phyloP scores from a whole-genome alignment of 2,329 filamentous ascomycete species.

The Elsinoe arachidis region DNA sequence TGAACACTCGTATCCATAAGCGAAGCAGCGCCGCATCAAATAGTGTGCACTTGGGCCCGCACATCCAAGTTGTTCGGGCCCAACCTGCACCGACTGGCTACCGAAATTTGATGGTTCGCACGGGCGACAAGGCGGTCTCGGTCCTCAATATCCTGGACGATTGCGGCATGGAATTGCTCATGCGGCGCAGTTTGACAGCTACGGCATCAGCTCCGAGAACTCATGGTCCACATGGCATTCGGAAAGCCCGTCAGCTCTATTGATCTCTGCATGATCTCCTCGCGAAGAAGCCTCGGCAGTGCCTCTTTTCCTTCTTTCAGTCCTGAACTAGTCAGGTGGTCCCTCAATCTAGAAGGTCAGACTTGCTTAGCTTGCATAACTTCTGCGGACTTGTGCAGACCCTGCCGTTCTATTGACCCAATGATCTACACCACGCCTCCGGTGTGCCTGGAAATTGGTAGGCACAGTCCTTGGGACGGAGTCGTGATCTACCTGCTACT shows the following conservation, averaged over 20 bases:
- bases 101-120: background rate
- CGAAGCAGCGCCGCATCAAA: too few relatives aligned
- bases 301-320: background rate
- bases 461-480: background rate
- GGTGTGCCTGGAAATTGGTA: conserved; percentile 1
- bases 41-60: too few relatives aligned
- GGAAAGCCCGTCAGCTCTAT: background rate
- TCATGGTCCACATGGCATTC: background rate
- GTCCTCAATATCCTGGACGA: too few relatives aligned
- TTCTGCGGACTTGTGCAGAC: background rate
- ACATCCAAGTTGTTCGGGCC: too few relatives aligned
- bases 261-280: background rate
- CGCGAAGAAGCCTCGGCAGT: background rate
- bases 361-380: background rate
- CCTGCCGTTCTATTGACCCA: background rate
- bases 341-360: conserved; percentile 6
- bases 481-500: background rate
- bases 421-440: conserved; percentile 1
- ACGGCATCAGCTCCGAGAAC: background rate
- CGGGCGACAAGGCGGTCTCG: background rate
- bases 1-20: too few relatives aligned
- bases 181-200: background rate
- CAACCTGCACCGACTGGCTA: background rate
- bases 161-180: background rate
- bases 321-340: background rate